Base-by-base conservation (phyloP, 257 asterid genomes). In the Salvia hispanica region DNA sequence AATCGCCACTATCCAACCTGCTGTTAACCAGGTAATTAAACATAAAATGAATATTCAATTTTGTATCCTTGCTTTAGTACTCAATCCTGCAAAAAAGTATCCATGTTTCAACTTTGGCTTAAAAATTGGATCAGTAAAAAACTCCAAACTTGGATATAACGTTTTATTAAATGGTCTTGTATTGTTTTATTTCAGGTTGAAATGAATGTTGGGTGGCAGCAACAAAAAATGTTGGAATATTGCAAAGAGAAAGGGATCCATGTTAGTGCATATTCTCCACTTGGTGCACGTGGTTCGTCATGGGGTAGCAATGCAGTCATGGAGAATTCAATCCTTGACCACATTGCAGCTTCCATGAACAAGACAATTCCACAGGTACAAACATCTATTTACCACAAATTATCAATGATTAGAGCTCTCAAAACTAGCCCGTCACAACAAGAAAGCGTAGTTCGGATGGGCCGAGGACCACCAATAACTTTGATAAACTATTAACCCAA, bases 161-260 rank as follows among this genome's bases (percentile, higher is more conserved):
- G 40, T 36, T 36, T 36, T 36, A 25, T 25, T 25, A 36, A 44
- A 16, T 45, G 50, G 50, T 11, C 15, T 45, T 45, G 50, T 12
- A 12, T 45, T 1, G 4, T 45, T 15, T 0, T 14, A 7, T 3
- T 44, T 18, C 68, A 85, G 87, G 85, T 86, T 3, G 89, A 86
- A 48, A 72, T 83, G 83, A 78, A 74, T 70, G 84, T 78, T 8
- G 79, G 71, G 7, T 86, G 92, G 92, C 83, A 75, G 51, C 92
- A 86, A 47, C 56, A 69, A 11, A 83, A 81, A 59, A 5, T 86
- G 84, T 2, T 81, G 39, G 50, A 71, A 15, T 86, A 83, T 65
- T 72, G 83, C 73, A 64, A 72, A 44, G 86, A 74, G 40, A 83
- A 81, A 67, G 64, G 67, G 11, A 83, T 86, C 52, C 65, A 58